phyloP scores from a whole-genome alignment of 2,329 filamentous ascomycete genomes.

The Neofusicoccum sp. region DNA sequence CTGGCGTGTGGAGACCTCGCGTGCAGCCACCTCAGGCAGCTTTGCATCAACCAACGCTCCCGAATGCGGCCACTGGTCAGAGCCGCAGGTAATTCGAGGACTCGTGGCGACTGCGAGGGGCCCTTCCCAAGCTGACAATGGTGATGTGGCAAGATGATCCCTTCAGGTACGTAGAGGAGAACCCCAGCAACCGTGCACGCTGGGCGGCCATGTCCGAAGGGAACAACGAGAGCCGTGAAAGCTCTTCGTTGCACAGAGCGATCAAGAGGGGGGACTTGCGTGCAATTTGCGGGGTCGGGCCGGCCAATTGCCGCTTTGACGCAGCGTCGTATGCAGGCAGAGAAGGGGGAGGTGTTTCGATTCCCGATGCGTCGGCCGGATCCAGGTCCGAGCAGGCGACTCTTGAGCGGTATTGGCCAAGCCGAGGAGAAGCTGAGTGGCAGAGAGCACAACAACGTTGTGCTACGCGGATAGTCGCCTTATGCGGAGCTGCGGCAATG shows the following conservation, averaged over 20 bases:
- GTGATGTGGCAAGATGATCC: not conserved
- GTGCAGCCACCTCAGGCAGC: not conserved
- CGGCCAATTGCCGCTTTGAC: constrained; percentile 8
- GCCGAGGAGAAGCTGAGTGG: not conserved
- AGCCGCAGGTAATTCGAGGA: not conserved
- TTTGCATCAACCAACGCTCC: not conserved
- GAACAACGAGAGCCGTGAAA: not conserved
- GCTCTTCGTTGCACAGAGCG: not conserved
- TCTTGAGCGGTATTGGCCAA: not conserved
- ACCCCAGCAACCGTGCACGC: not conserved
- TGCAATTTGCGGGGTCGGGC: constrained; percentile 14
- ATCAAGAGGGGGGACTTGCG: not conserved
- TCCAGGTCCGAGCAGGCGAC: not conserved
- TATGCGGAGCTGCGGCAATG: not conserved
- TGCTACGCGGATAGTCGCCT: not conserved
- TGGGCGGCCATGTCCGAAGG: not conserved
- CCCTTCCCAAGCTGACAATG: not conserved
- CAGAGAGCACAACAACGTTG: not conserved
- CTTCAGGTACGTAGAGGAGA: not conserved
- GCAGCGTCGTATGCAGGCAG: not conserved
- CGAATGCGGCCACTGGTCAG: not conserved
- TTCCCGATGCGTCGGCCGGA: not conserved
- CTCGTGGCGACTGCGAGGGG: not conserved
- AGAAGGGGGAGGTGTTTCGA: not conserved
- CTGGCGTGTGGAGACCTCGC: not conserved